Evolutionary conservation across 164 flowering plant species (phyloP), one percentile per base, ranked within the genome.

Genomic region (Stephania yunnanensis): DNA sequence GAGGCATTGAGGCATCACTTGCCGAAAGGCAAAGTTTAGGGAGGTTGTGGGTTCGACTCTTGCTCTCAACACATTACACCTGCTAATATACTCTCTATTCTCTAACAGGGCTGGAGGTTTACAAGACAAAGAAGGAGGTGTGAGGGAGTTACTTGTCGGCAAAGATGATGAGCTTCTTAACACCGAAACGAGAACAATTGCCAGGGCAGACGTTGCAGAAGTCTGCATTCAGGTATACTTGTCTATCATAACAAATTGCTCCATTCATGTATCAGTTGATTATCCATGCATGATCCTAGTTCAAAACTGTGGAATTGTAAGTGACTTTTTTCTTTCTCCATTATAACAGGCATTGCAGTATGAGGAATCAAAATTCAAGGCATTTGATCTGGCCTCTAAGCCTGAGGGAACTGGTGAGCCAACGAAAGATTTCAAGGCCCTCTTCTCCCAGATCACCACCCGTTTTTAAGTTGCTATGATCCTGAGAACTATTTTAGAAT

Each of bases 131-230:
- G 97, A 92, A 66, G 98, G 99, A 19, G 98, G 98, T 17, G 20
- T 87, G 30, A 83, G 98, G n/a, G 97, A 93, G 83, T 78, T 95
- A 68, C 79, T 95, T 75, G 86, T 91, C 25, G 99, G 99, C 22
- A 95, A 95, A 78, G 97, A 95, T 79, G 99, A 95, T 77, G 98
- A 93, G 80, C 95, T 95, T 84, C 97, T 93, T 74, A 72, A 89
- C 78, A 87, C 92, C 29, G 93, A 88, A 11, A 91, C 89, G 36
- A 89, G 79, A 81, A 87, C 89, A 17, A 85, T 95, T 69, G 74
- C 97, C 5, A 86, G 99, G 81, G 87, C 91, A 72, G 99, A 95
- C 84, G 98, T 95, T 58, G 99, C 99, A 8, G 99, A 95, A 90
- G 98, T 90, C 75, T 92, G 97, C 86, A 81, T 95, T 84, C 99